Conservation (phyloP, 73 alveolate genomes). For the Tetrahymena malaccensis region DNA sequence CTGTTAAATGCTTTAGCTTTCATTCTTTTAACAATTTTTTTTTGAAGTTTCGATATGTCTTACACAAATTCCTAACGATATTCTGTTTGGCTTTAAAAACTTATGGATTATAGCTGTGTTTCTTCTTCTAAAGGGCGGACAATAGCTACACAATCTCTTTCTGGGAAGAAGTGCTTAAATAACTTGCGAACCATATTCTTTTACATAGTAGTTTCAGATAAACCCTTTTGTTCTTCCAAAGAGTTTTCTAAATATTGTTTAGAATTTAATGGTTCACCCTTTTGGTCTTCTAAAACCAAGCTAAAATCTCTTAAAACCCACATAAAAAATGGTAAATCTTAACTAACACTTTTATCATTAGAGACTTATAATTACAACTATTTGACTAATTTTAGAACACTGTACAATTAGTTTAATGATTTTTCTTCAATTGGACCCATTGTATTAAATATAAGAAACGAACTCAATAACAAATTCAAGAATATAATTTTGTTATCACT, state of each 20-base stretch:
- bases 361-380: not conserved
- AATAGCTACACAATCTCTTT: conserved; percentile 64
- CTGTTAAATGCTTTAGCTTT: conserved; percentile 58
- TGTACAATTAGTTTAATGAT: not conserved
- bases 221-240: conserved; percentile 36
- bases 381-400: not conserved
- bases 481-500: not conserved
- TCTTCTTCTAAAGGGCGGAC: conserved; percentile 66
- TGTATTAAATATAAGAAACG: not conserved
- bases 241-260: conserved; percentile 60
- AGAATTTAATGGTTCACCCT: conserved; percentile 57
- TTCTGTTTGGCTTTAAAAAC: conserved; percentile 29
- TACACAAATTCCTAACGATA: conserved; percentile 72
- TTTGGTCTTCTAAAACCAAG: conserved; percentile 62
- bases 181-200: conserved; percentile 64
- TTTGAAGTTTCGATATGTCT: conserved; percentile 62
- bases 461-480: not conserved
- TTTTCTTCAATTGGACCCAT: not conserved
- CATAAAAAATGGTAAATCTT: conserved; percentile 40
- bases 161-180: conserved; percentile 58
- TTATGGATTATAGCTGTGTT: conserved; percentile 40
- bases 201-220: conserved; percentile 48
- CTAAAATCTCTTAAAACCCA: conserved; percentile 88
- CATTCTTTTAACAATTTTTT: conserved; percentile 63
- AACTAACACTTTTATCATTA: not conserved